Base-by-base conservation (phyloP, 1,284 basidiomycete genomes). In the Puccinia coronata region DNA sequence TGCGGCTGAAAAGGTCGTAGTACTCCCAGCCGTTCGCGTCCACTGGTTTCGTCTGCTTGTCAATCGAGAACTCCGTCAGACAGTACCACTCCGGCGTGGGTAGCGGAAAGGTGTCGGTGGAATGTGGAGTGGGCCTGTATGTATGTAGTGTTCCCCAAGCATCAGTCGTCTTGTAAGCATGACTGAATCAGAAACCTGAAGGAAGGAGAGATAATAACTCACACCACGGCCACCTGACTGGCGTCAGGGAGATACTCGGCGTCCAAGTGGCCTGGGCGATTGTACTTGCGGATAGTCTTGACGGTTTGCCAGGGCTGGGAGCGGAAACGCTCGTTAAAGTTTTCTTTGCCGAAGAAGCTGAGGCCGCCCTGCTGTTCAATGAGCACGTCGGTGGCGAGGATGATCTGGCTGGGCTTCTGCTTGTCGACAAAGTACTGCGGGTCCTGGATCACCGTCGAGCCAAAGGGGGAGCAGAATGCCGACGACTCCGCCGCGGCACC, bases 1-100 rank as follows among this genome's bases (percentile, higher is more conserved):
- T 67, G 18, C 51, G 77, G n/a, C 28, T 57, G 23, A 57, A 71
- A 25, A 79, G 31, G 28, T 79, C 67, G 57, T 69, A 79, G 28
- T 79, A 79, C 61, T 79, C 77, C 77, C 77, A 79, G 11, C 77
- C 77, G 36, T 79, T 61, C 23, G 31, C 12, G 43, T 79, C 77
- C 2, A 79, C 77, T n/a, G 65, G 51, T 47, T 57, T 55, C 12
- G 47, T 25, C 20, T 67, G 25, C 18, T 23, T n/a, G 70, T 79
- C 77, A 39, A 79, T 67, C 51, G 34, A 34, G 43, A 79, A 79
- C 20, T 79, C 77, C 2, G 77, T 79, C 23, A 79, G 23, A 65
- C 77, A 79, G 41, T 67, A 28, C 77, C 77, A 79, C 28, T 79
- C 63, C 4, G 65, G 51, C 8, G 77, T 79, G 0, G 77, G 77